These are phyloP conservation scores for Mycosarcoma maydis DNA, from an alignment of 1,284 basidiomycete species.

Conservation along the genomic window DNA sequence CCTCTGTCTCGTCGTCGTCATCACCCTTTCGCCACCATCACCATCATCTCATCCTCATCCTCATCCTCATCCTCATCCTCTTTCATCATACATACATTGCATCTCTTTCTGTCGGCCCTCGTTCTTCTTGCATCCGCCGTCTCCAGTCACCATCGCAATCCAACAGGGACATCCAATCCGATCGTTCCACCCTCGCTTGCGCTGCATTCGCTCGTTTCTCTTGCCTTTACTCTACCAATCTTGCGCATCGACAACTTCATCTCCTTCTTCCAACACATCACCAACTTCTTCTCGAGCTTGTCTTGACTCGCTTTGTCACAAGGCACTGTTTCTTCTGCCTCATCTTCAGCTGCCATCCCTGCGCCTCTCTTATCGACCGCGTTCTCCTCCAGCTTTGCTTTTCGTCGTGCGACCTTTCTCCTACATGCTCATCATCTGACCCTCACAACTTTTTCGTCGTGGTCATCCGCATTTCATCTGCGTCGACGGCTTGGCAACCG, in stretches of 20 bases:
- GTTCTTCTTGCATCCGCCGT: not conserved
- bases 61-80: slow-evolving; percentile 4
- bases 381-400: not conserved
- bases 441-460: not conserved
- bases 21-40: slow-evolving; percentile 21
- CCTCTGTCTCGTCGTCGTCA: slow-evolving; percentile 20
- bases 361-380: too few species aligned
- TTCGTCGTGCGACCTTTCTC: slow-evolving; percentile 7
- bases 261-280: not conserved
- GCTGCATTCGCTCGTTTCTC: slow-evolving; percentile 31
- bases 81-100: too few species aligned
- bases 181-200: slow-evolving; percentile 10
- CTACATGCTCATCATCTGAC: slow-evolving; percentile 37
- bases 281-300: not conserved
- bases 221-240: too few species aligned
- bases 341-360: too few species aligned
- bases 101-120: too few species aligned
- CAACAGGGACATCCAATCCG: slow-evolving; percentile 5
- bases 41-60: slow-evolving; percentile 6
- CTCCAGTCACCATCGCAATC: slow-evolving; percentile 1
- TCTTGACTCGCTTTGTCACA: not conserved
- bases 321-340: not conserved
- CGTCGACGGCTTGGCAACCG: slow-evolving; percentile 10
- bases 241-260: slow-evolving; percentile 2
- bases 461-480: slow-evolving; percentile 14